Evolutionary conservation across 2,329 filamentous ascomycete species (phyloP), one percentile per base, ranked within the genome.

Genomic region (Xylariaceae sp.): DNA sequence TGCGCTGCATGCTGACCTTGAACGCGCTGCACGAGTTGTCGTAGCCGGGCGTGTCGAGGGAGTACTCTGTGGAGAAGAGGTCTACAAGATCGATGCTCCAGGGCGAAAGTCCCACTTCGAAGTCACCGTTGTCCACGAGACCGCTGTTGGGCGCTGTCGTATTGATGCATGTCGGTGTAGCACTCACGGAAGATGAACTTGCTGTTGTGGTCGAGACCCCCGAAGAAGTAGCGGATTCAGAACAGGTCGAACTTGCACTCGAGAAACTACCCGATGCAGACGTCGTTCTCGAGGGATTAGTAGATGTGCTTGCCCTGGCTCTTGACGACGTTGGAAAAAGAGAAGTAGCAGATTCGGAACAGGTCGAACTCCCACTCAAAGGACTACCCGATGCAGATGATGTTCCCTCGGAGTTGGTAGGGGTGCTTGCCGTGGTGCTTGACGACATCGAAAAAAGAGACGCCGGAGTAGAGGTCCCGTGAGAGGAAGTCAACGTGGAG

Each of bases 21-120:
- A 57, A 57, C 15, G 55, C 47, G 3, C 38, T 45, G 45, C 54
- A 56, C 32, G 44, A 51, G 7, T 43, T 45, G 43, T 54, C 45
- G 8, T 51, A 52, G 2, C 55, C 52, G 3, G 42, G 41, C 12
- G 19, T 24, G 4, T 35, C 17, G 3, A 53, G 32, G 2, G 41
- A 39, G 50, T 58, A 58, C 19, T 30, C 34, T 4, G 55, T 58
- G 37, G 49, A 51, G 48, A 58, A 44, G 12, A 55, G 34, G 42
- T 58, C 55, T 1, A 57, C 50, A 2, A 58, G 45, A 42, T 56
- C 54, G 2, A 58, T 19, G 29, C 51, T 54, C 55, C 55, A 58
- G 3, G 55, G 55, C 3, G 54, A 56, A 1, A 58, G 39, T 0
- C 55, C 55, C 1, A 26, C 22, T 31, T 58, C 55, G 45, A 58